Base-by-base conservation (phyloP, 805 yeast species). In the Teunomyces aglyptinius region DNA sequence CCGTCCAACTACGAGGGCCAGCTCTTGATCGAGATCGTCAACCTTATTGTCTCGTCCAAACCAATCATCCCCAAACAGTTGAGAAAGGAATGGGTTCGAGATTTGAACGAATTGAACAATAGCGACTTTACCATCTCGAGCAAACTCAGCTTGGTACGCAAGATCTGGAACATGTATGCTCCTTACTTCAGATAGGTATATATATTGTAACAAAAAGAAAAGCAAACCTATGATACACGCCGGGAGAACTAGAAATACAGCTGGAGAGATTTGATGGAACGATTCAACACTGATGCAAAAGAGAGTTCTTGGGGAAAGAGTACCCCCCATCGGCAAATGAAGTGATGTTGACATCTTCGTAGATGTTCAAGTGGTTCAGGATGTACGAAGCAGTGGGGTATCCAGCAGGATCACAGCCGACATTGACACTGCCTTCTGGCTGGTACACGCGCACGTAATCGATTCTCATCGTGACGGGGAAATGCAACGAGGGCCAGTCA, bases 381-480 rank as follows among this genome's bases (percentile, higher is more conserved):
- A 92, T 92, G 70, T 92, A 92, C 56, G 88, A 90, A 52, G 73
- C 73, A 0, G 98, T 94, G 46, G 98, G 98, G 61, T 76, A 82
- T 60, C 80, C 95, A 0, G 57, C 68, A 0, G 99, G 98, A 61
- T 91, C 97, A 71, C 98, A 92, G 0, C 94, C 85, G 19, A 85
- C 48, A 39, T 80, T 77, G 19, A 74, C 64, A 6, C 73, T 65
- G 53, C 78, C 83, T 27, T 71, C 58, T 1, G 96, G 96, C 70
- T 92, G 99, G 66, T 94, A 92, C 16, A 92, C 61, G 58, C 99
- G 82, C 27, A 92, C 96, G 57, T 85, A 89, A 65, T 92, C 98
- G 39, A 92, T 71, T 50, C 80, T 73, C 81, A 91, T 72, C 1
- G 79, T 75, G 7, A 78, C 80, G 2, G 99, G 99, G 79, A 92